phyloP scores from a whole-genome alignment of 139 green algal species.

The Prasinococcaceae sp. region DNA sequence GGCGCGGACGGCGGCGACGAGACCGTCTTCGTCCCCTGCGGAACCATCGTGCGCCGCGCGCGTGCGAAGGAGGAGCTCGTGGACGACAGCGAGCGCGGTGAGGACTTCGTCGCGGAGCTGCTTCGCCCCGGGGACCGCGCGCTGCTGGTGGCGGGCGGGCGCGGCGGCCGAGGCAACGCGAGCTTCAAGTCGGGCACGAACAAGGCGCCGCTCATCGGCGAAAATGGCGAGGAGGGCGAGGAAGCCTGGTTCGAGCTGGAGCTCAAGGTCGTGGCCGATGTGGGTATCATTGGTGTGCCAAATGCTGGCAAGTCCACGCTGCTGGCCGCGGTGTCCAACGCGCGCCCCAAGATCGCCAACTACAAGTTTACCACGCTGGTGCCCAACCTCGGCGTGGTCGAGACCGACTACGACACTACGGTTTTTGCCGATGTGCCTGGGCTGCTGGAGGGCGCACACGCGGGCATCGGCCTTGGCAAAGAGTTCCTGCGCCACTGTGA shows the following conservation, averaged over 20 bases:
- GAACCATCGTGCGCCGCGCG: too few relatives aligned
- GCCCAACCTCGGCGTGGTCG: conserved; percentile 90
- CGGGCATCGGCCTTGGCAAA: conserved; percentile 64
- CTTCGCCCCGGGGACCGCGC: too few relatives aligned
- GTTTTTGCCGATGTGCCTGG: conserved; percentile 70
- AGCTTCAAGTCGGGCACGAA: conserved; percentile 79
- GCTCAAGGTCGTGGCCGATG: conserved; percentile 70
- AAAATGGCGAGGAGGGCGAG: conserved; percentile 43
- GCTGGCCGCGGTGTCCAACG: conserved; percentile 51
- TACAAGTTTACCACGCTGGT: conserved; percentile 98
- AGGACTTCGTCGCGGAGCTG: too few relatives aligned
- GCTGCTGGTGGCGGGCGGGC: conserved; percentile 61
- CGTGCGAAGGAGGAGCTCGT: too few relatives aligned
- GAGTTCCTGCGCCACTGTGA: conserved; percentile 79
- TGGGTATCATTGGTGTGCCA: conserved; percentile 85
- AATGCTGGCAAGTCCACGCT: conserved; percentile 90
- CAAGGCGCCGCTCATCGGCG: conserved; percentile 61
- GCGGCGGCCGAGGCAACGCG: conserved; percentile 80
- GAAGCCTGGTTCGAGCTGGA: conserved; percentile 17
- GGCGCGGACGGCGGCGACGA: too few relatives aligned
- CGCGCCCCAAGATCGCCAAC: conserved; percentile 55
- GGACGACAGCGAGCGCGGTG: too few relatives aligned
- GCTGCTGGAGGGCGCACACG: conserved; percentile 64
- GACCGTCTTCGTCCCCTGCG: too few relatives aligned
- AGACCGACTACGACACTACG: conserved; percentile 24